Base-by-base conservation (phyloP, 495 filamentous ascomycete species). In the Cercophora newfieldiana region DNA sequence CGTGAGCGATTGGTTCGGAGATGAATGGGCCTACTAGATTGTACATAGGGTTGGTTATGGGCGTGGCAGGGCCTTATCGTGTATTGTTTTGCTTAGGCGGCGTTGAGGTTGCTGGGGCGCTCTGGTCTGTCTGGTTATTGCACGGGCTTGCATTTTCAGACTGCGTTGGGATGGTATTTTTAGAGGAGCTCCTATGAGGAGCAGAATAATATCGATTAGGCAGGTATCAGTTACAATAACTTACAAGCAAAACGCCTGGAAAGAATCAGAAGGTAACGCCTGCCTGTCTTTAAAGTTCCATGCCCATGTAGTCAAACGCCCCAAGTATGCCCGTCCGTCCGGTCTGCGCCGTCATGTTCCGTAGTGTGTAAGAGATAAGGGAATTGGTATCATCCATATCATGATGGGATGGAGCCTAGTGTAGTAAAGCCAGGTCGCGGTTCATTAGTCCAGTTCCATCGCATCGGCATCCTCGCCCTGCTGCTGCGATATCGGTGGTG, bases 381-480 rank as follows among this genome's bases (percentile, higher is more conserved):
- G 55, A 57, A 57, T 28, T 25, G 55, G 58, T 60, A 60, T 60
- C 58, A 2, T 60, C 37, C 44, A 44, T 21, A 59, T 21, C 18
- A 22, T 44, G 26, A 26, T 22, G 24, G 48, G 14, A n/a, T 26
- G 37, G 10, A 16, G 19, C 19, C 10, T 31, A 58, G n/a, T 30
- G 29, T 58, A 19, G 37, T 19, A n/a, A n/a, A n/a, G n/a, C n/a
- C n/a, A n/a, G n/a, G n/a, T n/a, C n/a, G n/a, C 61, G 63, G 44
- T n/a, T 1, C 7, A 24, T 80, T 71, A 90, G 59, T 86, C 89
- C 37, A 91, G 79, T 59, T 92, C 89, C 89, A 92, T 92, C 53
- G 87, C 89, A 80, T 91, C 89, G 8, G 82, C 22, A 44, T 62
- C 68, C 22, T 64, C 64, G 16, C 30, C 31, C 28, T 57, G 21